Conservation (phyloP, 768 basidiomycete species). For the Hericium rajendrae region DNA sequence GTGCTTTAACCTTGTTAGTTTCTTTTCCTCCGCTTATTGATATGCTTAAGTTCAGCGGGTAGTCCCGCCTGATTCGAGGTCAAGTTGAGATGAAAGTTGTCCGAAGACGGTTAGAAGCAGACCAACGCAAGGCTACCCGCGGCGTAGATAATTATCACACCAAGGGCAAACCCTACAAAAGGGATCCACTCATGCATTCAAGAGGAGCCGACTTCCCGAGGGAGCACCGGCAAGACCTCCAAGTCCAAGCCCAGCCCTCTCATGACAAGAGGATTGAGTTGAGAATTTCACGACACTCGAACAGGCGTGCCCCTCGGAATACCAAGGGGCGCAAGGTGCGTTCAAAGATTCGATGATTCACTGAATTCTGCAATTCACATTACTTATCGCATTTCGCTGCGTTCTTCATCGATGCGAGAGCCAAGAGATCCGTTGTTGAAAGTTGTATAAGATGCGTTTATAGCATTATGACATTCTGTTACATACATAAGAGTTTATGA, state of each 20-base stretch:
- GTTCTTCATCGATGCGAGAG: constrained; percentile 86
- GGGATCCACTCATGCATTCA: constrained; percentile 6
- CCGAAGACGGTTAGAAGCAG: constrained; percentile 17
- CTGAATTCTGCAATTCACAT: constrained; percentile 76
- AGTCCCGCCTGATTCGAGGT: constrained; percentile 78
- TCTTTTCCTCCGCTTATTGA: constrained; percentile 88
- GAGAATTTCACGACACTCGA: constrained; percentile 58
- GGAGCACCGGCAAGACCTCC: constrained; percentile 39
- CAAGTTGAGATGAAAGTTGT: constrained; percentile 25
- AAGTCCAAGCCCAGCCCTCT: constrained; percentile 32
- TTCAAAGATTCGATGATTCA: constrained; percentile 67
- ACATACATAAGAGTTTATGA: too few relatives aligned
- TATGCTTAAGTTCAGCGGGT: constrained; percentile 85
- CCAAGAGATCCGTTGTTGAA: too few relatives aligned
- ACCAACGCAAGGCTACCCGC: constrained; percentile 23
- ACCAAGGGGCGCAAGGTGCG: constrained; percentile 70
- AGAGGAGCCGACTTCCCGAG: constrained; percentile 31
- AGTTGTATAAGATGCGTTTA: too few relatives aligned
- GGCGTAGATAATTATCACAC: constrained; percentile 47
- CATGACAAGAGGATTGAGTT: constrained; percentile 33
- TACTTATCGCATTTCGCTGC: constrained; percentile 75
- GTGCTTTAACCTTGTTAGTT: constrained; percentile 88
- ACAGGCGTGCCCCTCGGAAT: constrained; percentile 69
- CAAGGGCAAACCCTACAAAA: constrained; percentile 17
- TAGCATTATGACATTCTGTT: too few relatives aligned